Base-by-base conservation (phyloP, 495 filamentous ascomycete species). In the Podospora comata region DNA sequence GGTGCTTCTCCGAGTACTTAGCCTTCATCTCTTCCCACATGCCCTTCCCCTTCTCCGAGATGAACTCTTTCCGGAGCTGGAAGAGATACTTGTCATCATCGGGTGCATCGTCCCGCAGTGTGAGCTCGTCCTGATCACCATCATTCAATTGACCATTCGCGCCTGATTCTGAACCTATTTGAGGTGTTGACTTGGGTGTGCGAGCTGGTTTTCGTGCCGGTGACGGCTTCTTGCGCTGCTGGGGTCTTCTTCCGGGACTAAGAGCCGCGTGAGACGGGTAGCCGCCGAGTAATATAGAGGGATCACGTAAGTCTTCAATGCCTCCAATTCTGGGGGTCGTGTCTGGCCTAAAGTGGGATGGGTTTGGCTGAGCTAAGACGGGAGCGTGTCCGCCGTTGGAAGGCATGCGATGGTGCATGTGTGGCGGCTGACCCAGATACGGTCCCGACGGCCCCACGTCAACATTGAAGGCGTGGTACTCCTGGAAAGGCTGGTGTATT, bases 21-120 rank as follows among this genome's bases (percentile, higher is more conserved):
- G 75, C 74, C 65, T 79, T 80, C 68, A 83, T 84, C 60, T 79
- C 77, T 44, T 83, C 80, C 82, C 82, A 84, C 80, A 84, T 84
- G 2, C 81, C 82, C 72, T 84, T 83, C 44, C 82, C 82, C 66
- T 82, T 83, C 20, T 81, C 80, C 30, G 75, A 72, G n/a, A 79
- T 71, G 67, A 77, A 77, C 64, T 79, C 71, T 58, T 79, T 82
- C 18, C 80, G 75, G 18, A 82, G 73, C 56, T 80, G 75, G 48
- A 83, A 76, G 18, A 84, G 75, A 62, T 70, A 82, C 30, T 76
- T 75, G 69, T 82, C 81, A 30, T 83, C 80, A n/a, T 81, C 79
- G 5, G 81, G 79, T n/a, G 80, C 80, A 23, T 80, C 76, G 64
- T 78, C 73, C 19, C 76, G 72, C 58, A 84, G 74, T 9, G 73